Base-by-base conservation (phyloP, 129 eudicot species). In the Dittrichia graveolens region DNA sequence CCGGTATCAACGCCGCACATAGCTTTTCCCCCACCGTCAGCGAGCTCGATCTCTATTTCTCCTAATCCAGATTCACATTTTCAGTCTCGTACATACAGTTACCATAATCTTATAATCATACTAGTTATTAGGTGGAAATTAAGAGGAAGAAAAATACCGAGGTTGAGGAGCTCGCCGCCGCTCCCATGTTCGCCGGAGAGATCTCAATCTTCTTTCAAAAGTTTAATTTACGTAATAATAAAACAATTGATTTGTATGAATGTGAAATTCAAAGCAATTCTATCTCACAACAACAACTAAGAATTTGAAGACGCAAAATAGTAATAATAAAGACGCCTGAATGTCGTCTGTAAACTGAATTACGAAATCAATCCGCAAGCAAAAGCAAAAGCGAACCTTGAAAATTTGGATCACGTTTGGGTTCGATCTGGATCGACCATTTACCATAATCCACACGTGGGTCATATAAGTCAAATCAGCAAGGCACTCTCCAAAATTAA, bases 1-100 rank as follows among this genome's bases (percentile, higher is more conserved):
- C 39, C 16, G 84, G 84, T 2, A 80, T 80, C 12, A 80, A 80
- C 46, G 68, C 80, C 45, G 77, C 69, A 61, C 84, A 80, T 37
- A 75, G 19, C 57, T 62, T 80, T 71, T 80, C 84, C 60, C 81
- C 77, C 0, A 80, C 38, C 35, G 84, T 75, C 69, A 69, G 59
- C 53, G 84, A 69, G 77, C 84, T 80, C 50, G 77, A 80, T 80
- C 84, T 69, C 84, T 80, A 63, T 75, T 18, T 74, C 61, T 65
- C 80, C 84, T 75, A 80, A 80, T 80, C 60, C 76, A 74, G 61
- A 67, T 67, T 55, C 60, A 73, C 55, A 68, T 19, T 66, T 79
- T 66, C 65, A 73, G 41, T 66, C 48, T 49, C 34, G 15, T 6
- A 48, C 11, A 34, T 6, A 39, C 3, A 64, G 7, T 31, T 24